These are phyloP conservation scores for Xylariaceae sp. DNA, from an alignment of 2,329 filamentous ascomycete genomes.

Conservation along the genomic window DNA sequence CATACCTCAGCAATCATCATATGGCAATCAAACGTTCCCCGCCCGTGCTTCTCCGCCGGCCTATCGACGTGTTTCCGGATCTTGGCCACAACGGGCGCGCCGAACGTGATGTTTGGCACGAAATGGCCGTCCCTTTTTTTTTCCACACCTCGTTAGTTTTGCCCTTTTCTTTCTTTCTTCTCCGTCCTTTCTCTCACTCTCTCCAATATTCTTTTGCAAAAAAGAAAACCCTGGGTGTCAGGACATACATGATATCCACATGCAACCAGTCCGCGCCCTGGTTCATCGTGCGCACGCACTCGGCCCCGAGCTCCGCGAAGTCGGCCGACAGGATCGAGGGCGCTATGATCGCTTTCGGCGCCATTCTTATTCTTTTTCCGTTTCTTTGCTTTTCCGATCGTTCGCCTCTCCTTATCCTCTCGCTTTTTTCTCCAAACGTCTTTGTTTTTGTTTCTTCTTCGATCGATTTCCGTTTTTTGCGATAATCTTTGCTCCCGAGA, in stretches of 20 bases:
- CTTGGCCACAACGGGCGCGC: slow-evolving; percentile 89
- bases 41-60: slow-evolving; percentile 63
- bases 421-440: no score
- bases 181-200: not conserved
- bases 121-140: slow-evolving; percentile 89
- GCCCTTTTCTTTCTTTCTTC: not conserved
- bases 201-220: not conserved
- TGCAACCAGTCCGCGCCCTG: slow-evolving; percentile 90
- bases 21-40: slow-evolving; percentile 97
- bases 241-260: slow-evolving; percentile 75
- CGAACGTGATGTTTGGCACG: slow-evolving; percentile 97
- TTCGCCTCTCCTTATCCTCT: no score
- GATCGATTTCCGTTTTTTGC: no score
- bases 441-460: not conserved
- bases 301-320: slow-evolving; percentile 81
- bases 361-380: slow-evolving; percentile 51
- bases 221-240: not conserved
- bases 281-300: slow-evolving; percentile 79
- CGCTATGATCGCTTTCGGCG: slow-evolving; percentile 87
- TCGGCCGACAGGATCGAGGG: slow-evolving; percentile 98
- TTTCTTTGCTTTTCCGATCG: slow-evolving; percentile 1
- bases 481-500: no score
- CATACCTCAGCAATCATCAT: slow-evolving; percentile 98
- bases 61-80: slow-evolving; percentile 80
- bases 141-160: slow-evolving; percentile 8